Evolutionary conservation across 2,329 filamentous ascomycete species (phyloP).

Genomic region (Nemania abortiva): DNA sequence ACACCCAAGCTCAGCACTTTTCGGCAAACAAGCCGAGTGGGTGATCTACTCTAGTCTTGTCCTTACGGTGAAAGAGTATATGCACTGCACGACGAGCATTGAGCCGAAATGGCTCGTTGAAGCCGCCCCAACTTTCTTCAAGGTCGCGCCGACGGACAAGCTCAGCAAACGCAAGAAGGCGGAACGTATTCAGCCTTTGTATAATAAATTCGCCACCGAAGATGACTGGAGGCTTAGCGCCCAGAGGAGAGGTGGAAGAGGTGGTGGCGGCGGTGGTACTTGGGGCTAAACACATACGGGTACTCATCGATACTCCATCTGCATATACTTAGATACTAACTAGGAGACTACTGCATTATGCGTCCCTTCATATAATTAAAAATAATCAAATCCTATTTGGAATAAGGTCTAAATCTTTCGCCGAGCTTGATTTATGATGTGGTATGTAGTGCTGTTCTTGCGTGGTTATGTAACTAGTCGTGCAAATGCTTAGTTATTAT

Average conservation of each 20-base stretch:
- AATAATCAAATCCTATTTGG: neutral
- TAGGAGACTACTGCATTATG: neutral
- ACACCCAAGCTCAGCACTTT: slow-evolving; percentile 90
- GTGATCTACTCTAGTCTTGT: slow-evolving; percentile 94
- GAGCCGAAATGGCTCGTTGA: slow-evolving; percentile 96
- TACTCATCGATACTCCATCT: neutral
- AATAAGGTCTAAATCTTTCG: neutral
- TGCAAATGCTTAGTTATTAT: too few relatives aligned
- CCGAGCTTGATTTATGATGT: neutral
- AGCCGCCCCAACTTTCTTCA: slow-evolving; percentile 98
- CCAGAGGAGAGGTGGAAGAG: slow-evolving; percentile 85
- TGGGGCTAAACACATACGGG: slow-evolving; percentile 74
- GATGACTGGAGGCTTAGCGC: slow-evolving; percentile 96
- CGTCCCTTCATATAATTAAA: neutral
- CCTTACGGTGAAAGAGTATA: slow-evolving; percentile 96
- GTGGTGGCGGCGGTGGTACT: slow-evolving; percentile 87
- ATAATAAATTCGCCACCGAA: slow-evolving; percentile 91
- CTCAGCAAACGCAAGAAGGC: slow-evolving; percentile 93
- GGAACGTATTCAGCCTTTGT: slow-evolving; percentile 93
- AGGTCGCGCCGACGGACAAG: slow-evolving; percentile 88
- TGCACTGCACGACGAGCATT: slow-evolving; percentile 93
- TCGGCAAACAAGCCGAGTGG: slow-evolving; percentile 96
- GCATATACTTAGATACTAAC: slow-evolving; percentile 12
- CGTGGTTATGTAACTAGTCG: too few relatives aligned
- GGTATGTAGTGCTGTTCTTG: too few relatives aligned